These are phyloP conservation scores for Penicillium sp. DNA, from an alignment of 2,329 filamentous ascomycete genomes.

Conservation along the genomic window DNA sequence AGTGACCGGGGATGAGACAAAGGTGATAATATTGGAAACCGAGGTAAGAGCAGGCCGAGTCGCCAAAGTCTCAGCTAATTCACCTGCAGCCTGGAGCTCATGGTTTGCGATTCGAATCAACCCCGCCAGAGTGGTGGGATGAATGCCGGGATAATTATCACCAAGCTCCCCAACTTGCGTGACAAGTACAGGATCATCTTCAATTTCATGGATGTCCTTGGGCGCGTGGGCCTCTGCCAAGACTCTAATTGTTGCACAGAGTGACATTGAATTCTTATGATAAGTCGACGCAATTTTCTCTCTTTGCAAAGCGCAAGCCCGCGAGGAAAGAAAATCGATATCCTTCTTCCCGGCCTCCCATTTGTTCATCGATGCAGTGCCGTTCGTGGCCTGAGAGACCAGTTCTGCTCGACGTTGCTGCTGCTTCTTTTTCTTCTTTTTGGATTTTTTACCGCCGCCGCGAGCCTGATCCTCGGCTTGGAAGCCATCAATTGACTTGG, in stretches of 20 bases:
- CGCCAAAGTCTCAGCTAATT: conserved; percentile 57
- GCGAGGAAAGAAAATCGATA: conserved; percentile 59
- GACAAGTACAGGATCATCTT: conserved; percentile 46
- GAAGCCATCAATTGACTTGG: conserved; percentile 82
- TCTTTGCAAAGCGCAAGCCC: conserved; percentile 48
- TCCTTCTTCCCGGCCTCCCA: conserved; percentile 60
- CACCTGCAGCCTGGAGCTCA: conserved; percentile 57
- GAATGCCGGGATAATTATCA: conserved; percentile 55
- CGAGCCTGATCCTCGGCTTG: conserved; percentile 52
- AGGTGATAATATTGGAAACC: conserved; percentile 45
- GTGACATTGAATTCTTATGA: conserved; percentile 57
- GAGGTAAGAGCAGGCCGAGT: conserved; percentile 33
- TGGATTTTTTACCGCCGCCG: conserved; percentile 41
- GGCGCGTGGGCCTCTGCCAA: conserved; percentile 52
- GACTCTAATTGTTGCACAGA: conserved; percentile 55
- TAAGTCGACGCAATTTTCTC: conserved; percentile 57
- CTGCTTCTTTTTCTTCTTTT: conserved; percentile 39
- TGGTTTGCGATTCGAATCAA: conserved; percentile 59
- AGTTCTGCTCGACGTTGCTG: conserved; percentile 18
- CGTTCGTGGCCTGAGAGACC: conserved; percentile 14
- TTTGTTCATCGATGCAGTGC: conserved; percentile 45
- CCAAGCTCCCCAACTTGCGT: conserved; percentile 55
- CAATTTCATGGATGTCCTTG: conserved; percentile 34
- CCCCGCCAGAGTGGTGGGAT: conserved; percentile 49
- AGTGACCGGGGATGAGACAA: conserved; percentile 35